Evolutionary conservation across 1,284 basidiomycete genomes (phyloP).

Genomic region (Porogramme epimiltina): DNA sequence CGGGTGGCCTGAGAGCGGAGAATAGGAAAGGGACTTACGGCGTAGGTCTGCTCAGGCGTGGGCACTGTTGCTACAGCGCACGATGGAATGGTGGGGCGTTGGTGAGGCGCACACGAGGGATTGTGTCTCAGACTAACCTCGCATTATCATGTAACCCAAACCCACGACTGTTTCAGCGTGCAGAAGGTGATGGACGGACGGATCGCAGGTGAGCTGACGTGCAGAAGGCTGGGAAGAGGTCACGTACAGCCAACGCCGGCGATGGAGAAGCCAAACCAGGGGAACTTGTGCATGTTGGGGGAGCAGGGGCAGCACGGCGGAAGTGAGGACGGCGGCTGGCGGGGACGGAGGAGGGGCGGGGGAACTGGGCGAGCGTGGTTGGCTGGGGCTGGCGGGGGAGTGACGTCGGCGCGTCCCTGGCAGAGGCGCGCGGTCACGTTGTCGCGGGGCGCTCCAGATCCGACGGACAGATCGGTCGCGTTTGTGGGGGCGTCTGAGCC

Average conservation of each 20-base stretch:
- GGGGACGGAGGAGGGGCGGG: background rate
- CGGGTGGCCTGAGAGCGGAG: too few species aligned
- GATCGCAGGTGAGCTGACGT: background rate
- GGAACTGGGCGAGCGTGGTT: background rate
- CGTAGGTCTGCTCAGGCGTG: constrained; percentile 57
- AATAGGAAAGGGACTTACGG: constrained; percentile 38
- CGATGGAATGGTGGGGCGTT: background rate
- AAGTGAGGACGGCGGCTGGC: background rate
- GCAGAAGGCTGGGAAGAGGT: background rate
- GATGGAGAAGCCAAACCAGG: constrained; percentile 17
- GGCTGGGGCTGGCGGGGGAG: background rate
- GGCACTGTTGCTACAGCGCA: constrained; percentile 53
- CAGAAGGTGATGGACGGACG: background rate
- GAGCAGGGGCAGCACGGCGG: too few species aligned
- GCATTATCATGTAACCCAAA: constrained; percentile 65
- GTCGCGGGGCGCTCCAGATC: background rate
- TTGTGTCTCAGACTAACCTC: constrained; percentile 42
- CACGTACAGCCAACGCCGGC: constrained; percentile 18
- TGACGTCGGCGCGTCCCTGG: background rate
- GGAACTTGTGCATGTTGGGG: too few species aligned
- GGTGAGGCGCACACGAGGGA: background rate
- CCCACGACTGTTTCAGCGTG: constrained; percentile 50
- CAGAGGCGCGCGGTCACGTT: constrained; percentile 13
- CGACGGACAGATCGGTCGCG: background rate
- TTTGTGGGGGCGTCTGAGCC: background rate